These are phyloP conservation scores for Singerocomus inundabilis DNA, from an alignment of 1,284 basidiomycete species.

Conservation along the genomic window DNA sequence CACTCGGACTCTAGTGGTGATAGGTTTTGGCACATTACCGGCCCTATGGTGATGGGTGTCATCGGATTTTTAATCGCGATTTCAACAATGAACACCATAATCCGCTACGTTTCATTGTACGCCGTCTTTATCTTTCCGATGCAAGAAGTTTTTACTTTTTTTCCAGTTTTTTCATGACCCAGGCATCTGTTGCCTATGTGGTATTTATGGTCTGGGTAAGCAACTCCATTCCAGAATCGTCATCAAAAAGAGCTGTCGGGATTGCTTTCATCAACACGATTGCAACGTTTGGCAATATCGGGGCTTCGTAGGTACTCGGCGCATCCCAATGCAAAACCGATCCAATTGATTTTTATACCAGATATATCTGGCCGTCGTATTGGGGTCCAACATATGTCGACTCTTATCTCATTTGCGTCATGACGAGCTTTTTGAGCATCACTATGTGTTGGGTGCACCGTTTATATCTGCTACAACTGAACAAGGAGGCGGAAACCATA, in stretches of 20 bases:
- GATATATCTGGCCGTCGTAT: conserved; percentile 41
- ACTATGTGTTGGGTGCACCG: conserved; percentile 56
- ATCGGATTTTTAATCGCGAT: conserved; percentile 57
- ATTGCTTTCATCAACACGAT: conserved; percentile 53
- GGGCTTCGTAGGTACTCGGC: conserved; percentile 44
- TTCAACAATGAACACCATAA: conserved; percentile 48
- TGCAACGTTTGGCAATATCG: conserved; percentile 50
- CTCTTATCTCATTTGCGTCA: conserved; percentile 49
- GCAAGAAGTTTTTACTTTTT: background rate
- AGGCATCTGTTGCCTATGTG: conserved; percentile 50
- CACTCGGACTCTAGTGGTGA: conserved; percentile 54
- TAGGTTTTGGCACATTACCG: conserved; percentile 51
- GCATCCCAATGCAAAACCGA: background rate
- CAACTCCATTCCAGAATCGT: conserved; percentile 49
- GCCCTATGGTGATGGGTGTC: conserved; percentile 44
- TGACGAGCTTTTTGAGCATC: conserved; percentile 45
- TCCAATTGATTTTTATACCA: conserved; percentile 14
- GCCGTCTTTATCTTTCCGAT: background rate
- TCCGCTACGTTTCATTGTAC: conserved; percentile 52
- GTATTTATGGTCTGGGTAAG: conserved; percentile 51
- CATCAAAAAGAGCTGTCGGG: conserved; percentile 51
- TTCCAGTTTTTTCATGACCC: conserved; percentile 53
- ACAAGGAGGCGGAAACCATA: conserved; percentile 43
- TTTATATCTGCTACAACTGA: conserved; percentile 46
- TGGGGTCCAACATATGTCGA: conserved; percentile 39